Evolutionary conservation across 495 filamentous ascomycete genomes (phyloP).

Genomic region (Pyrenula massariospora): DNA sequence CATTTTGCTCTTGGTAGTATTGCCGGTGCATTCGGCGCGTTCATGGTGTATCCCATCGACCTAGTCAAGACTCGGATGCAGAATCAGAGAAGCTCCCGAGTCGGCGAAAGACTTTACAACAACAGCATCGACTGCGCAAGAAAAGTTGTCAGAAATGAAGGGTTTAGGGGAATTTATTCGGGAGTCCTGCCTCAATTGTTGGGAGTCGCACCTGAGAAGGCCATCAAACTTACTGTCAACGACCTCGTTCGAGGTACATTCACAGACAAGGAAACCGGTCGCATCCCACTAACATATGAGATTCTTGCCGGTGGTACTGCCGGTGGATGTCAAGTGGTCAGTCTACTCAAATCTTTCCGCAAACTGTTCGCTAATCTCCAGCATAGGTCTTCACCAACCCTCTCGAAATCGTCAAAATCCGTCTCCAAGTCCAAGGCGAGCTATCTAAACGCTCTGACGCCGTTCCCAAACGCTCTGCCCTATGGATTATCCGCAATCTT

Average conservation of each 20-base stretch:
- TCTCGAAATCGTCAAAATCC: slow-evolving; percentile 97
- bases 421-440: slow-evolving; percentile 94
- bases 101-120: slow-evolving; percentile 84
- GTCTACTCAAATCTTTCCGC: slow-evolving; percentile 18
- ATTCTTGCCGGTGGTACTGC: slow-evolving; percentile 81
- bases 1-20: slow-evolving; percentile 81
- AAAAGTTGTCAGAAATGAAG: slow-evolving; percentile 90
- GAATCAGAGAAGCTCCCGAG: slow-evolving; percentile 73
- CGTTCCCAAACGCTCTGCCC: slow-evolving; percentile 69
- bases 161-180: slow-evolving; percentile 79
- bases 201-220: slow-evolving; percentile 95
- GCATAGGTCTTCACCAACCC: slow-evolving; percentile 93
- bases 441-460: slow-evolving; percentile 78
- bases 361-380: slow-evolving; percentile 2
- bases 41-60: slow-evolving; percentile 99
- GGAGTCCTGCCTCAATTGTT: slow-evolving; percentile 91
- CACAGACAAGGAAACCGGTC: slow-evolving; percentile 61
- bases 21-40: slow-evolving; percentile 93
- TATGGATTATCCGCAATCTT: slow-evolving; percentile 94
- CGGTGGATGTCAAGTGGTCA: slow-evolving; percentile 91
- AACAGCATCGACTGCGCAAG: slow-evolving; percentile 88
- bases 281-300: slow-evolving; percentile 63
- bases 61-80: slow-evolving; percentile 98
- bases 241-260: slow-evolving; percentile 73
- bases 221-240: slow-evolving; percentile 97